Conservation (phyloP, 495 filamentous ascomycete genomes). For the Xylaria bambusicola region DNA sequence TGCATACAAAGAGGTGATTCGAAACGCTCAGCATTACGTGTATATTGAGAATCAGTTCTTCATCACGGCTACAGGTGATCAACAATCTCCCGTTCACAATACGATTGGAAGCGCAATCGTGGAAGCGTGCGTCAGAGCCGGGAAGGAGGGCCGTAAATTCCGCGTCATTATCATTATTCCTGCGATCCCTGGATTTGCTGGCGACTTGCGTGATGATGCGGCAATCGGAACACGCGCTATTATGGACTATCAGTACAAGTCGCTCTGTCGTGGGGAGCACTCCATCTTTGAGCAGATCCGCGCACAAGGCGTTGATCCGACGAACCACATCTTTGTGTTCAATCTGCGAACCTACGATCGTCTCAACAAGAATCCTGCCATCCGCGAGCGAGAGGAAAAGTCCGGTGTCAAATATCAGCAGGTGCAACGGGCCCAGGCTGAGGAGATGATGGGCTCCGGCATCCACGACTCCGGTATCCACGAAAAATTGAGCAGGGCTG, state of each 20-base stretch:
- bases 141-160: conserved; percentile 86
- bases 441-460: conserved; percentile 78
- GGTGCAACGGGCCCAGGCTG: conserved; percentile 80
- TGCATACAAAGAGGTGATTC: conserved; percentile 83
- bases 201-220: conserved; percentile 79
- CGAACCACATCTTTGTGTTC: conserved; percentile 84
- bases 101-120: conserved; percentile 85
- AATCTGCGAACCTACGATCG: conserved; percentile 89
- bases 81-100: conserved; percentile 85
- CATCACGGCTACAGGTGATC: conserved; percentile 88
- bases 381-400: conserved; percentile 70
- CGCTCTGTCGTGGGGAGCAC: conserved; percentile 85
- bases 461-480: conserved; percentile 58
- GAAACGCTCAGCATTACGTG: conserved; percentile 83
- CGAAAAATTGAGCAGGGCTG: conserved; percentile 39
- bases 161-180: conserved; percentile 87
- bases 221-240: conserved; percentile 88
- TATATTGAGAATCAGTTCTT: conserved; percentile 99
- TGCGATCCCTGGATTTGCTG: conserved; percentile 89
- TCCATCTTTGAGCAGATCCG: conserved; percentile 82
- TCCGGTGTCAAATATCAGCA: conserved; percentile 83
- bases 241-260: conserved; percentile 99
- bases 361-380: conserved; percentile 72
- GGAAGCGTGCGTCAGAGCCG: conserved; percentile 79
- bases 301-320: conserved; percentile 78